A percentile compares a stretch with the other conserved stretches of the same genome.
Evolutionary conservation across 371 early-diverging fungal genomes (phyloP).

Genomic region (Dentiscutata heterogama): DNA sequence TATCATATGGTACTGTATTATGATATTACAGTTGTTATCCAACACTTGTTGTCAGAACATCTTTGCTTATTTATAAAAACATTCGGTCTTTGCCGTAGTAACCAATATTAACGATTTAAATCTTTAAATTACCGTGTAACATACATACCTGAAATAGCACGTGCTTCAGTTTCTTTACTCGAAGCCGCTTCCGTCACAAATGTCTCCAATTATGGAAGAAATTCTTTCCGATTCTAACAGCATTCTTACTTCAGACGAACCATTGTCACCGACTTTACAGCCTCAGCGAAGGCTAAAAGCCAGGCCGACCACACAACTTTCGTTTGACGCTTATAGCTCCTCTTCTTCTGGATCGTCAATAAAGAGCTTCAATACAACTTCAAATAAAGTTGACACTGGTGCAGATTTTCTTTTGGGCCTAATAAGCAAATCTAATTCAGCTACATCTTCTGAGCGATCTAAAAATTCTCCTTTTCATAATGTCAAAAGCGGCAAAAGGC

Average conservation of each 20-base stretch:
- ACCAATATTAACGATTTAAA: no score
- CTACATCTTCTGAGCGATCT: background rate
- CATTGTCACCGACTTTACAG: conserved; percentile 24
- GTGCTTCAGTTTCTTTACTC: no score
- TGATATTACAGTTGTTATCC: no score
- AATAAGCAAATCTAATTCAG: conserved; percentile 36
- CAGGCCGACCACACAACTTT: conserved; percentile 42
- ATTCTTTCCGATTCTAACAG: conserved; percentile 42
- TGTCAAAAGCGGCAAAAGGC: background rate
- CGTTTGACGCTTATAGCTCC: conserved; percentile 14
- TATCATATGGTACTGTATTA: no score
- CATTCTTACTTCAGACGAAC: conserved; percentile 21
- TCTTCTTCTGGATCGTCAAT: conserved; percentile 38
- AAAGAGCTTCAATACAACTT: conserved; percentile 40
- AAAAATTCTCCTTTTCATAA: background rate
- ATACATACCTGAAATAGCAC: no score
- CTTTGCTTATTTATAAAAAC: no score
- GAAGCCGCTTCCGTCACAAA: conserved; percentile 1
- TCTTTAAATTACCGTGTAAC: no score
- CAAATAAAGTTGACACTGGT: conserved; percentile 28
- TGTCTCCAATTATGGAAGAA: conserved; percentile 39
- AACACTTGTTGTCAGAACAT: no score
- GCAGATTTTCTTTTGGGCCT: conserved; percentile 8
- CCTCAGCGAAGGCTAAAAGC: conserved; percentile 37
- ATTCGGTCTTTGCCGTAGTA: no score